Base-by-base conservation (phyloP, 2,329 filamentous ascomycete genomes). In the Alternaria angustiovoidea region DNA sequence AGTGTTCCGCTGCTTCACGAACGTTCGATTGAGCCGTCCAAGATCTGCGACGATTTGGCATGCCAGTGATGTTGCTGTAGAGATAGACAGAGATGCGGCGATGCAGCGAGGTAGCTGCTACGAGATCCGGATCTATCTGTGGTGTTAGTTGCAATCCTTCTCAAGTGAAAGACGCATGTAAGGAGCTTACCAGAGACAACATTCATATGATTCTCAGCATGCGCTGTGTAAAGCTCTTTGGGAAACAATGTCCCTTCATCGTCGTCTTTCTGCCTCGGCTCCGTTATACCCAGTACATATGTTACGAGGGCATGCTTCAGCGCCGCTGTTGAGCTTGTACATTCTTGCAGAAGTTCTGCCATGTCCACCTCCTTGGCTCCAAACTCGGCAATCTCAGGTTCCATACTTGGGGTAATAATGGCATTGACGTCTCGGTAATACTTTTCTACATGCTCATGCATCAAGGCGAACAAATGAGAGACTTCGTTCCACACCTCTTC, bases 381-480 rank as follows among this genome's bases (percentile, higher is more conserved):
- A 24, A 77, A 78, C 14, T 60, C 54, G 1, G 65, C 58, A n/a
- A 77, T 62, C n/a, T 68, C 74, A 7, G 51, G 52, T 36, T 74
- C 68, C 72, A 78, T 75, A 38, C 67, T 75, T 2, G 74, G 69
- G 16, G 74, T 77, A 11, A 77, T 73, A 36, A 65, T 71, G 16
- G 74, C 74, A 49, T 77, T 71, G 5, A 75, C 71, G 44, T 78
- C 73, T 47, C 76, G 72, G 54, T 78, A 78, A 52, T 71, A 76
- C 7, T 53, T 69, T 16, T 76, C 71, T 39, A 78, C 59, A 52
- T 76, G 75, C 7, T 57, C 54, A 18, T 75, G 71, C 16, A 76
- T 63, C 42, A 69, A 62, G 22, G 51, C 63, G 51, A 78, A 76
- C 24, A 78, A 51, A 8, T 38, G 58, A 1, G 67, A 53, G 1